phyloP scores from a whole-genome alignment of 495 filamentous ascomycete genomes.

The Xylaria grammica region DNA sequence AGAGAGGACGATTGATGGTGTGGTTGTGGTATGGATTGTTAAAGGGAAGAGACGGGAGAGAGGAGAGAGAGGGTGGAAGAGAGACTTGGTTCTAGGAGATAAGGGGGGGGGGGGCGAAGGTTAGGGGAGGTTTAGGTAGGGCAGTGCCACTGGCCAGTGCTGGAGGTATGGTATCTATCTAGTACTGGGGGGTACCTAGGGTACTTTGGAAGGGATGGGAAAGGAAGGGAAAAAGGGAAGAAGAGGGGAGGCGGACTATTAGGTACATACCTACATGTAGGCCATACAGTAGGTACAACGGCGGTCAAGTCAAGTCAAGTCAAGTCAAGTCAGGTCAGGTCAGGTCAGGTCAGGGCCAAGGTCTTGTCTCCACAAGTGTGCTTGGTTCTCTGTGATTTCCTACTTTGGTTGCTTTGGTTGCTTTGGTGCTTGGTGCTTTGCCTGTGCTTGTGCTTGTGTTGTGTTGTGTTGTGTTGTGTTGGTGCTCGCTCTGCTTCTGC shows the following conservation, averaged over 20 bases:
- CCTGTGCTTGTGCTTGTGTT: no score
- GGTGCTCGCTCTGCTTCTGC: no score
- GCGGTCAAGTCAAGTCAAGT: slow-evolving; percentile 8
- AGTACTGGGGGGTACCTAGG: background rate
- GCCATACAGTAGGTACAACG: background rate
- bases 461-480: no score
- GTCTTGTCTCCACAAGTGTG: slow-evolving; percentile 5
- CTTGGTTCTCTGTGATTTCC: background rate
- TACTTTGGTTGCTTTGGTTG: background rate
- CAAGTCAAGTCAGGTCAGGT: background rate
- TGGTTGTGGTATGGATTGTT: background rate
- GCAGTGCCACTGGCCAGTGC: background rate
- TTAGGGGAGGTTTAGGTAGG: background rate
- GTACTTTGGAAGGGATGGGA: background rate
- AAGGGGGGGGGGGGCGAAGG: background rate
- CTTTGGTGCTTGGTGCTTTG: no score
- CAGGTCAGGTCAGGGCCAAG: slow-evolving; percentile 3
- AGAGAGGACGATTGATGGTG: slow-evolving; percentile 7
- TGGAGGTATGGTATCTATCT: no score
- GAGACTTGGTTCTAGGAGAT: background rate
- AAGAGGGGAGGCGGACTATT: background rate
- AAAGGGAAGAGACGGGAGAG: slow-evolving; percentile 15
- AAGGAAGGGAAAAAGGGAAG: background rate
- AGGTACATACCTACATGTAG: background rate
- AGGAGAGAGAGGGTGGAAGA: slow-evolving; percentile 11